Percentiles rank a stretch among this genome's conserved stretches.
phyloP scores from a whole-genome alignment of 768 basidiomycete species.

The Gyrodon lividus region DNA sequence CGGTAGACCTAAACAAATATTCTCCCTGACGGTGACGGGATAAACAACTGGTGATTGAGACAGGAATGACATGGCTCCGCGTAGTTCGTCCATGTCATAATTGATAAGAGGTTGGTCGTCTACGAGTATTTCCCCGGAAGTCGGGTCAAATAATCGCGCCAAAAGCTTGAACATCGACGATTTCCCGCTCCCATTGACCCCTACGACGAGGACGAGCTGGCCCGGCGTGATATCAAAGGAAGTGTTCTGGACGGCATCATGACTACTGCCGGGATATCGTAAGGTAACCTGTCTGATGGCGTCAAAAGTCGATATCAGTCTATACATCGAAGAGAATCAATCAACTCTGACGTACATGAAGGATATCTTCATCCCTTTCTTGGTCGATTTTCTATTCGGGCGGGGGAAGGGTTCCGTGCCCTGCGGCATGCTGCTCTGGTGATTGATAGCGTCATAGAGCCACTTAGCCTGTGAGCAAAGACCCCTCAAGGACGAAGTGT shows the following conservation, averaged over 20 bases:
- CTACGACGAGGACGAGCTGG: conserved; percentile 32
- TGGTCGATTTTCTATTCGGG: neutral
- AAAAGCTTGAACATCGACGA: conserved; percentile 46
- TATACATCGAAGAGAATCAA: neutral
- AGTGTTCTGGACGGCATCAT: conserved; percentile 21
- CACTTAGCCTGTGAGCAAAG: conserved; percentile 16
- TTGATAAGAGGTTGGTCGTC: conserved; percentile 39
- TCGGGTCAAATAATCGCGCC: conserved; percentile 47
- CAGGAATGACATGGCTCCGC: conserved; percentile 44
- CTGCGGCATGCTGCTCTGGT: conserved; percentile 15
- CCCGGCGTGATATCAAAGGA: conserved; percentile 31
- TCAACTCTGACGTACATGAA: conserved; percentile 18
- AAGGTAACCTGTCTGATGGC: conserved; percentile 18
- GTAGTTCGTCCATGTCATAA: conserved; percentile 42
- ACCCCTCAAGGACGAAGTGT: conserved; percentile 8
- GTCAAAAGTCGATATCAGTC: neutral
- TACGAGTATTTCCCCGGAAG: conserved; percentile 43
- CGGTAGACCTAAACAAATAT: conserved; percentile 36
- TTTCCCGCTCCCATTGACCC: conserved; percentile 30
- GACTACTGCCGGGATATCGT: conserved; percentile 21
- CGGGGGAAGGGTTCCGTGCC: conserved; percentile 23
- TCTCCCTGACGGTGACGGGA: conserved; percentile 46
- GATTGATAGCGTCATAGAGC: conserved; percentile 22
- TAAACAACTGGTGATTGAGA: conserved; percentile 50
- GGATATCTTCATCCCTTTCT: conserved; percentile 26